These are phyloP conservation scores for Daldinia sp. DNA, from an alignment of 2,329 filamentous ascomycete species.

Conservation along the genomic window DNA sequence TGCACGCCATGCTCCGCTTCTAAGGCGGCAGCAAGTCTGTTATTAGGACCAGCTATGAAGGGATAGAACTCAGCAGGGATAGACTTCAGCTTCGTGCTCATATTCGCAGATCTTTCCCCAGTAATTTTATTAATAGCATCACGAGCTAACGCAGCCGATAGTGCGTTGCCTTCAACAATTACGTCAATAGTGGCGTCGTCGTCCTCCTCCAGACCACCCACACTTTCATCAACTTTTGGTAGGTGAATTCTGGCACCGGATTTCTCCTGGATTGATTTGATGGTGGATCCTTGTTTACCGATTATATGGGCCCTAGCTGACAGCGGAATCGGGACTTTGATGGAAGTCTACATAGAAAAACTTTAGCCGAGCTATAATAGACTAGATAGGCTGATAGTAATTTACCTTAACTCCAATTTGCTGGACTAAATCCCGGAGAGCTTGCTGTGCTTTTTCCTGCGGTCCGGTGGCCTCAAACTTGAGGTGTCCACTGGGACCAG, in stretches of 20 bases:
- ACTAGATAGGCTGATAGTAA: constrained; percentile 8
- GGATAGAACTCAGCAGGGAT: constrained; percentile 94
- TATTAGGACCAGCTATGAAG: constrained; percentile 86
- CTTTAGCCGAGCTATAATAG: not conserved
- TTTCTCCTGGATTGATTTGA: constrained; percentile 88
- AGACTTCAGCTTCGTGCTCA: constrained; percentile 81
- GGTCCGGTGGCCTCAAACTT: constrained; percentile 88
- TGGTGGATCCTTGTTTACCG: constrained; percentile 87
- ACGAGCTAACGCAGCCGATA: constrained; percentile 84
- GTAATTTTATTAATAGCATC: constrained; percentile 88
- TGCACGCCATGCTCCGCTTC: constrained; percentile 79
- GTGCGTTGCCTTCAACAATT: constrained; percentile 86
- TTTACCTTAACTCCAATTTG: constrained; percentile 86
- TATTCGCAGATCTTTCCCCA: constrained; percentile 82
- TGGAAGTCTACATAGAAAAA: constrained; percentile 52
- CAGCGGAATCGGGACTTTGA: constrained; percentile 81
- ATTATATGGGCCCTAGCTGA: constrained; percentile 91
- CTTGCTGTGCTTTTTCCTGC: constrained; percentile 83
- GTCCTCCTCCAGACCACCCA: constrained; percentile 67
- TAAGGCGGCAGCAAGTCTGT: constrained; percentile 71
- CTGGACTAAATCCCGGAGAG: constrained; percentile 86
- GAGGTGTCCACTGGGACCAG: constrained; percentile 74
- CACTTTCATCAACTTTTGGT: constrained; percentile 76
- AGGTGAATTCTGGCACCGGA: constrained; percentile 92
- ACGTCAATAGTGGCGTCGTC: constrained; percentile 88